Evolutionary conservation across 805 yeast genomes (phyloP).

Genomic region (Clavispora santaluciae): DNA sequence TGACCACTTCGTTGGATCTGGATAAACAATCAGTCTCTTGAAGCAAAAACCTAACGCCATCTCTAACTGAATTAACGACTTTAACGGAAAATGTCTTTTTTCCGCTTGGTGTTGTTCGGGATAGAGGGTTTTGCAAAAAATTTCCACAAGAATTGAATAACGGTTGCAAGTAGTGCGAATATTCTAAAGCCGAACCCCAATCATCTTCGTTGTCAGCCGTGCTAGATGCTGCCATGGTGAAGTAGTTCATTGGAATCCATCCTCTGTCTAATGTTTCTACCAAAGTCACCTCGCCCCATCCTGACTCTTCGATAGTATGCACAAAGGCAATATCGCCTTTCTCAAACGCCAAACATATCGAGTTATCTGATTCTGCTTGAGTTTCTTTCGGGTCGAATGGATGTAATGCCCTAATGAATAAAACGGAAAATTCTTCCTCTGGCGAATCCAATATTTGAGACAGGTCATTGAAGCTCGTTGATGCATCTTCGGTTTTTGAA

Average conservation of each 20-base stretch:
- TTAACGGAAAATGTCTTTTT: constrained; percentile 51
- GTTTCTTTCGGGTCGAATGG: constrained; percentile 54
- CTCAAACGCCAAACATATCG: constrained; percentile 69
- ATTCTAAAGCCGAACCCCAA: constrained; percentile 18
- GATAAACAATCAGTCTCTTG: constrained; percentile 72
- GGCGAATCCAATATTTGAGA: constrained; percentile 11
- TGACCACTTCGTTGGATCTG: constrained; percentile 65
- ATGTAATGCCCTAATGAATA: constrained; percentile 56
- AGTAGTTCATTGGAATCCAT: constrained; percentile 85
- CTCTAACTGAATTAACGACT: constrained; percentile 61
- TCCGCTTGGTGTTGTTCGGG: constrained; percentile 36
- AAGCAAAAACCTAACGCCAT: constrained; percentile 62
- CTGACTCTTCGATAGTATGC: constrained; percentile 72
- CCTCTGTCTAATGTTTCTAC: constrained; percentile 62
- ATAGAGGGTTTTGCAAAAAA: constrained; percentile 60
- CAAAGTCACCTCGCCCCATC: constrained; percentile 84
- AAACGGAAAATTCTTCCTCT: constrained; percentile 44
- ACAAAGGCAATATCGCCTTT: constrained; percentile 71
- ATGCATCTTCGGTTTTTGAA: background rate
- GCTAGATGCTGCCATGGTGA: constrained; percentile 38
- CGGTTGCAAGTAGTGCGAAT: constrained; percentile 44
- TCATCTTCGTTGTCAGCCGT: constrained; percentile 15
- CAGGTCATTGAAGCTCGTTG: background rate
- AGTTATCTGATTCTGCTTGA: constrained; percentile 60
- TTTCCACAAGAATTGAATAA: constrained; percentile 61